Percentiles rank a stretch among this genome's conserved stretches.
Conservation (phyloP, 2,329 filamentous ascomycete species). For the Cytospora piceicola region DNA sequence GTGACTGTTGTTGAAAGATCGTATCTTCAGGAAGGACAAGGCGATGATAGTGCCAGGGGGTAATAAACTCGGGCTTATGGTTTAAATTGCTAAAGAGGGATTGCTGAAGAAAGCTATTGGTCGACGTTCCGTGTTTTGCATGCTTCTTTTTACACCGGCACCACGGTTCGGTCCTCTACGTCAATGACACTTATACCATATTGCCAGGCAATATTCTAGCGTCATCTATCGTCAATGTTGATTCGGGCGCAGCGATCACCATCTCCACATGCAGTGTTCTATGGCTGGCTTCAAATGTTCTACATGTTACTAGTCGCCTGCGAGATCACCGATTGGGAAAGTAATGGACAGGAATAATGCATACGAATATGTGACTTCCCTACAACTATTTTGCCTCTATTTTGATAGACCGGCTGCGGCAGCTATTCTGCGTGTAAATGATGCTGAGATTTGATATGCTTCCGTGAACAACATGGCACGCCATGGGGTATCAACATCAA, state of each 20-base stretch:
- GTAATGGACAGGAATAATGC: background rate
- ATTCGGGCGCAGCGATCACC: background rate
- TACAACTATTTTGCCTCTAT: background rate
- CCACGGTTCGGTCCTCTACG: background rate
- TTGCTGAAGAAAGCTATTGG: background rate
- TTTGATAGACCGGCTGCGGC: background rate
- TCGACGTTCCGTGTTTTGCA: background rate
- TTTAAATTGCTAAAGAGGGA: background rate
- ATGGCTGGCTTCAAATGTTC: background rate
- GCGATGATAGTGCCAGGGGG: background rate
- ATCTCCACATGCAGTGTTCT: background rate
- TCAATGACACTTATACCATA: background rate
- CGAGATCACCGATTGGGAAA: background rate
- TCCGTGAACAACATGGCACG: background rate
- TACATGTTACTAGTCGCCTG: background rate
- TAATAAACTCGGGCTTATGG: background rate
- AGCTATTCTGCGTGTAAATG: background rate
- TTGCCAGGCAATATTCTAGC: background rate
- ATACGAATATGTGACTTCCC: background rate
- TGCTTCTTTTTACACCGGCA: background rate
- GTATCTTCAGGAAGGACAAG: background rate
- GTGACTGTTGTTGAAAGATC: background rate
- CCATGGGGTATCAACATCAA: background rate
- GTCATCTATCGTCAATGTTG: conserved; percentile 1
- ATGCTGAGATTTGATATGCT: background rate